phyloP scores from a whole-genome alignment of 345 rosid genomes.

The Chamaenerion angustifolium region DNA sequence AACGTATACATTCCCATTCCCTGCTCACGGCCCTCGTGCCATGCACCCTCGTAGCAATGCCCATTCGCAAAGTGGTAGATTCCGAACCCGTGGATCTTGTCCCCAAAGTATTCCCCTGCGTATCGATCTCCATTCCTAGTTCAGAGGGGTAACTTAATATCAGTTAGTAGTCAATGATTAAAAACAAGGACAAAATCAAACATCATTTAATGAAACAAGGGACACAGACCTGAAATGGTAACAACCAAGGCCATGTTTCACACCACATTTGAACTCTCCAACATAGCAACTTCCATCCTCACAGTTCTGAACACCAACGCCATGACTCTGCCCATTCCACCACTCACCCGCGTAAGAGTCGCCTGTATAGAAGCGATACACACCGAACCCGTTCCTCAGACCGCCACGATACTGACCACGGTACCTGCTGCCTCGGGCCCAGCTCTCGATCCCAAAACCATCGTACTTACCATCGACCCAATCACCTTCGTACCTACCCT shows the following conservation, averaged over 20 bases:
- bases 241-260: constrained; percentile 84
- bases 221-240: constrained; percentile 70
- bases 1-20: constrained; percentile 78
- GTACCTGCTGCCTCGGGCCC: constrained; percentile 89
- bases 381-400: constrained; percentile 67
- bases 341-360: constrained; percentile 90
- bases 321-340: constrained; percentile 93
- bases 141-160: too few relatives aligned
- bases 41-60: constrained; percentile 87
- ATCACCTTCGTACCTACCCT: constrained; percentile 87
- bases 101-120: constrained; percentile 88
- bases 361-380: constrained; percentile 71
- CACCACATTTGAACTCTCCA: constrained; percentile 78
- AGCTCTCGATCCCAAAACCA: constrained; percentile 83
- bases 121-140: constrained; percentile 85
- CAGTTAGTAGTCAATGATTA: too few relatives aligned
- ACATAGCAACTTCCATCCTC: constrained; percentile 73
- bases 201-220: background rate
- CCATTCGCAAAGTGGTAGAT: constrained; percentile 80
- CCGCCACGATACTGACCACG: constrained; percentile 82
- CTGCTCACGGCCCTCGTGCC: constrained; percentile 95
- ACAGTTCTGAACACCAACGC: constrained; percentile 76
- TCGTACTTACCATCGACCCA: constrained; percentile 89
- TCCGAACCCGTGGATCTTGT: constrained; percentile 87
- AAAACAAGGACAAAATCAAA: too few relatives aligned